These are phyloP conservation scores for Arthrobotrys musiformis DNA, from an alignment of 2,329 filamentous ascomycete species.

Conservation along the genomic window DNA sequence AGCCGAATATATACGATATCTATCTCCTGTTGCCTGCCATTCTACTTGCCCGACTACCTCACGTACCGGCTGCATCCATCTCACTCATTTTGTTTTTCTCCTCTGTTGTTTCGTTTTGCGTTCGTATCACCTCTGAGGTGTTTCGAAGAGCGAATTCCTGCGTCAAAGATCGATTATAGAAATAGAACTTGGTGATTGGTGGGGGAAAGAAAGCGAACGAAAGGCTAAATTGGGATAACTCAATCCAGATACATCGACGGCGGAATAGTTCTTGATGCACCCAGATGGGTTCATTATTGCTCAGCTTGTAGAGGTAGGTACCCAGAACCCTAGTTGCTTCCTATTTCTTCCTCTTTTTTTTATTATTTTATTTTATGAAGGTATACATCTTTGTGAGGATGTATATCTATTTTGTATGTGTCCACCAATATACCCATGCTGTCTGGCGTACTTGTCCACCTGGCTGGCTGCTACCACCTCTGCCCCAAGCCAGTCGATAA, in stretches of 20 bases:
- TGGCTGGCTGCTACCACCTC: too few relatives aligned
- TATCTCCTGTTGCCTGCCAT: background rate
- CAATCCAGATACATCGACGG: slow-evolving; percentile 52
- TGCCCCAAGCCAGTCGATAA: too few relatives aligned
- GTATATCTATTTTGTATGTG: too few relatives aligned
- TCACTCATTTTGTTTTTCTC: background rate
- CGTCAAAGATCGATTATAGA: slow-evolving; percentile 4
- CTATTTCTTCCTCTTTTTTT: background rate
- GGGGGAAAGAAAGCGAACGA: slow-evolving; percentile 5
- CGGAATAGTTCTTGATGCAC: slow-evolving; percentile 46
- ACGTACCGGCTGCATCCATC: too few relatives aligned
- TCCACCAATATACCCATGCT: too few relatives aligned
- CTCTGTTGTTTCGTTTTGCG: background rate
- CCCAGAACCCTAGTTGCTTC: background rate
- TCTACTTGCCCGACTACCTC: background rate
- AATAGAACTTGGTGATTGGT: background rate
- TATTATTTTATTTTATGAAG: background rate
- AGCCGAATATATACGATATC: slow-evolving; percentile 29
- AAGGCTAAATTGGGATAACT: slow-evolving; percentile 52
- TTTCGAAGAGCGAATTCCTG: slow-evolving; percentile 28
- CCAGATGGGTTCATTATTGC: slow-evolving; percentile 55
- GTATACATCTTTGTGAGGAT: background rate
- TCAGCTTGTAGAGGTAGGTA: slow-evolving; percentile 54
- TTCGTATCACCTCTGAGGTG: background rate
- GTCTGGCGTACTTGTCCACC: too few relatives aligned